A percentile compares a stretch with the other conserved stretches of the same genome.
Conservation (phyloP, 2,329 filamentous ascomycete genomes). For the Chrysoporthe deuterocubensis region DNA sequence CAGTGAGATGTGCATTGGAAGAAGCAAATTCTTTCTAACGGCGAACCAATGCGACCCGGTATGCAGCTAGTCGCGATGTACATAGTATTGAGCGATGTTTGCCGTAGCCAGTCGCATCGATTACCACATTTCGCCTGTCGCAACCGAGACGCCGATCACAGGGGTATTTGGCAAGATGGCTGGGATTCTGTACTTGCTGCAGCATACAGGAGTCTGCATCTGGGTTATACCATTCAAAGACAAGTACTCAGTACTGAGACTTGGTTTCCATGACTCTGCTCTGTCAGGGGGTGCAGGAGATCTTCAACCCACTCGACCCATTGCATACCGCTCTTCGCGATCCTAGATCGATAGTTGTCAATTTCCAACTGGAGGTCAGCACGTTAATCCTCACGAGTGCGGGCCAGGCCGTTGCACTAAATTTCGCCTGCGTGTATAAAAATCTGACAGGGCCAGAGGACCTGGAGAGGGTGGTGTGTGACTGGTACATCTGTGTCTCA, state of each 20-base stretch:
- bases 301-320: background rate
- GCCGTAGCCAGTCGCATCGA: conserved; percentile 4
- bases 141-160: conserved; percentile 8
- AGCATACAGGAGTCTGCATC: background rate
- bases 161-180: conserved; percentile 2
- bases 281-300: background rate
- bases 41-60: background rate
- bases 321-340: background rate
- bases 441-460: background rate
- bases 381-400: conserved; percentile 2
- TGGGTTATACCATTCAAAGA: background rate
- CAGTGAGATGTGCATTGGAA: conserved; percentile 9
- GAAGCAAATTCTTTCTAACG: conserved; percentile 4
- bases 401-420: conserved; percentile 4
- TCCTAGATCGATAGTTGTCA: background rate
- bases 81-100: background rate
- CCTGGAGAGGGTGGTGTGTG: background rate
- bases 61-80: background rate
- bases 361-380: background rate
- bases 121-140: background rate
- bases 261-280: background rate
- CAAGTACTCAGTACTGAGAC: background rate
- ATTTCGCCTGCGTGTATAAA: background rate
- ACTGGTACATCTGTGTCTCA: conserved; percentile 4
- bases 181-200: background rate